Evolutionary conservation across 2,329 filamentous ascomycete species (phyloP), one percentile per base, ranked within the genome.

Genomic region (Clonostachys rosea): DNA sequence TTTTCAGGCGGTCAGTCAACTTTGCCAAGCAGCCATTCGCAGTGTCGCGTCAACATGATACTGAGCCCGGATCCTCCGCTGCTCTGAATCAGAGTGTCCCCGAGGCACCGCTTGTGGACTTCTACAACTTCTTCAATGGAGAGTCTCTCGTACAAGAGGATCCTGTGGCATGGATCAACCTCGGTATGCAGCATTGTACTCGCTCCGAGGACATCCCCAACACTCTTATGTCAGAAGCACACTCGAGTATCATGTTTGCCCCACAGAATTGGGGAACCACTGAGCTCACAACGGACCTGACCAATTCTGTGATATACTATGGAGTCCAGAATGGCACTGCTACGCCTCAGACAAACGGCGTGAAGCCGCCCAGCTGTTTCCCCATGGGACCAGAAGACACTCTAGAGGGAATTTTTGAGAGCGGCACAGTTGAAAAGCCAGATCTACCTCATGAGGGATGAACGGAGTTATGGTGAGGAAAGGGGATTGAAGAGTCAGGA

Each of bases 11-110:
- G 52, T 80, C 80, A 50, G 59, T 57, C 20, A 66, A 68, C 35
- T 78, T 69, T 56, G 68, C 72, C 4, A 67, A 68, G 20, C 64
- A 71, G 43, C 68, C 78, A 50, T 55, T 79, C 5, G 74, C 67
- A 52, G 62, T 76, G 13, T 66, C 73, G 5, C 62, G 64, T 37
- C 70, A 68, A 20, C 70, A 76, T 46, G 73, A 78, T 50, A 71
- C 67, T 2, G 58, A 61, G 46, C 56, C 56, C 69, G 75, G 47
- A 71, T 76, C 50, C 66, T 68, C 17, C 53, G 61, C 39, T 55
- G 61, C 49, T 58, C 69, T 18, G 12, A 75, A 75, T 50, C 60
- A 59, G 47, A 63, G 68, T 47, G 58, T 65, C 17, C 62, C 65
- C 3, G 47, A 59, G 5, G 62, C 73, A 42, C 74, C 74, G 2